Conservation (phyloP, 1,139 yeast species). For the Candida glucosophila region DNA sequence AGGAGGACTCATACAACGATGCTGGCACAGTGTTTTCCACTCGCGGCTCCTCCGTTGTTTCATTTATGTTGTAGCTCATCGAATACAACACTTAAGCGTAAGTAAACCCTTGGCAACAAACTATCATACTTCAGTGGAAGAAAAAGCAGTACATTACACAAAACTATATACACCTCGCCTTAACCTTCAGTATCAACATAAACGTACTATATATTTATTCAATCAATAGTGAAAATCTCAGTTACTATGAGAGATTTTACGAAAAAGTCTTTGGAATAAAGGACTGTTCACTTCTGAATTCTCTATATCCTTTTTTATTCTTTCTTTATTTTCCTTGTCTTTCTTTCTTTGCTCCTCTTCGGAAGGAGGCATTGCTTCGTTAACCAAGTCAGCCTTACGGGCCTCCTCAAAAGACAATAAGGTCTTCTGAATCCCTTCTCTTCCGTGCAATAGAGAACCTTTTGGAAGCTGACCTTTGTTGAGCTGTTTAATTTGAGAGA, state of each 20-base stretch:
- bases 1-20: slow-evolving; percentile 24
- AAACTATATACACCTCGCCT: no score
- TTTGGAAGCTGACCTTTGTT: slow-evolving; percentile 68
- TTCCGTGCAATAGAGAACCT: slow-evolving; percentile 79
- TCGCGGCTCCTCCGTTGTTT: slow-evolving; percentile 29
- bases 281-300: slow-evolving; percentile 29
- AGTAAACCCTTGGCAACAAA: no score
- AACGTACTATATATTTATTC: neutral
- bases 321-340: slow-evolving; percentile 37
- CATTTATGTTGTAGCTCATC: slow-evolving; percentile 11
- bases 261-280: slow-evolving; percentile 33
- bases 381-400: slow-evolving; percentile 65
- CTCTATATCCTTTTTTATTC: slow-evolving; percentile 34
- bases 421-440: slow-evolving; percentile 68
- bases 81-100: no score
- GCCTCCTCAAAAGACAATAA: slow-evolving; percentile 80
- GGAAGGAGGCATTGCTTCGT: slow-evolving; percentile 89
- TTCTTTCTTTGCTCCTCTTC: slow-evolving; percentile 43
- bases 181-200: no score
- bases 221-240: neutral
- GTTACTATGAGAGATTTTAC: slow-evolving; percentile 26
- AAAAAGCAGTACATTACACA: no score
- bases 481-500: slow-evolving; percentile 66
- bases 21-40: slow-evolving; percentile 34
- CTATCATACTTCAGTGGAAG: no score